Percentiles rank a stretch among this genome's conserved stretches.
phyloP scores from a whole-genome alignment of 495 filamentous ascomycete genomes.

The Aspergillus bertholletiae region DNA sequence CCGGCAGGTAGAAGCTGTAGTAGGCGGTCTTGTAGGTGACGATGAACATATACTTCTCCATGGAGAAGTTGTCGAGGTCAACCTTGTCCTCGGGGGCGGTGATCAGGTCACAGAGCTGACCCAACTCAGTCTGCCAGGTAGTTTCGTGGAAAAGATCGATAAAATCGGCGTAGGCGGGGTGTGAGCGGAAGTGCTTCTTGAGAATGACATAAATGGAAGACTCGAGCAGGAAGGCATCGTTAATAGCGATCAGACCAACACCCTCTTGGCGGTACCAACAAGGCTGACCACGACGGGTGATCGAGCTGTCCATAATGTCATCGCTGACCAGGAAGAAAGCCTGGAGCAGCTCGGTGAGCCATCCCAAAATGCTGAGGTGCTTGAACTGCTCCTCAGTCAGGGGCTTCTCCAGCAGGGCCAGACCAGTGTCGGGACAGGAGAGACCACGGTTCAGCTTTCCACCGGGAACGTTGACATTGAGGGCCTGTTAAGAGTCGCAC shows the following conservation, averaged over 20 bases:
- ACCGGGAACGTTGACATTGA: slow-evolving; percentile 82
- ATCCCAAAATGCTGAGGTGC: slow-evolving; percentile 79
- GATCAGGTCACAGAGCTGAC: slow-evolving; percentile 89
- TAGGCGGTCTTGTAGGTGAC: slow-evolving; percentile 99
- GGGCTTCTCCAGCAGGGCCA: slow-evolving; percentile 68
- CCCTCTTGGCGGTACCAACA: slow-evolving; percentile 91
- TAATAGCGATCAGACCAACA: slow-evolving; percentile 94
- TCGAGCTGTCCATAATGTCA: slow-evolving; percentile 95
- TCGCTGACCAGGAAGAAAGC: slow-evolving; percentile 98
- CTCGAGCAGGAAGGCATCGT: slow-evolving; percentile 97
- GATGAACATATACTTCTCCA: slow-evolving; percentile 96
- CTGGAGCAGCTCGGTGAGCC: slow-evolving; percentile 96
- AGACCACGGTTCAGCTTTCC: slow-evolving; percentile 99
- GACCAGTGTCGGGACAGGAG: slow-evolving; percentile 88
- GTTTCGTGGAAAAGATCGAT: slow-evolving; percentile 95
- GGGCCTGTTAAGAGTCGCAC: slow-evolving; percentile 46
- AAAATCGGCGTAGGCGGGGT: slow-evolving; percentile 82
- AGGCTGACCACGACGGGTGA: slow-evolving; percentile 86
- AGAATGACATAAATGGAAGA: slow-evolving; percentile 83
- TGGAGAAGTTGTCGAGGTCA: slow-evolving; percentile 86
- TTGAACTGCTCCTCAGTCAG: slow-evolving; percentile 80
- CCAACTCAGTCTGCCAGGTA: slow-evolving; percentile 89
- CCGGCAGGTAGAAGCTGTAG: slow-evolving; percentile 97
- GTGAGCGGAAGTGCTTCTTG: slow-evolving; percentile 85
- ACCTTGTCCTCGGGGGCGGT: slow-evolving; percentile 89